Percentiles rank a stretch among this genome's conserved stretches.
Evolutionary conservation across 1,284 basidiomycete genomes (phyloP).

Genomic region (Takashimella koratensis): DNA sequence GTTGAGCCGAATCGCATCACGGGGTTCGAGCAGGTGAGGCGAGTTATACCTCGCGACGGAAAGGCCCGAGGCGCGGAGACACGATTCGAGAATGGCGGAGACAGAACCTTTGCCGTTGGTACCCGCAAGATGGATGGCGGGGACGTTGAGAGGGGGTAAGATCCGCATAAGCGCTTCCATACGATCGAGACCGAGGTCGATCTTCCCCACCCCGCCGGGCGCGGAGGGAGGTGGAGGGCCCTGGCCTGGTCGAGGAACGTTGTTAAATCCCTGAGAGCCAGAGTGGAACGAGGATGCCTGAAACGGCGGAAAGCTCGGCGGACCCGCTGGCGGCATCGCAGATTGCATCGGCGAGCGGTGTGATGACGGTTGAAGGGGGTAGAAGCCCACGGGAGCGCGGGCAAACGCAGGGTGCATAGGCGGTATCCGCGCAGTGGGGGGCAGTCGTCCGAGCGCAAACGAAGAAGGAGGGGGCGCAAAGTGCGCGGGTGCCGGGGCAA

Average conservation of each 20-base stretch:
- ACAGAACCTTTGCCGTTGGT: constrained; percentile 98
- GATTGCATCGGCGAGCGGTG: no score
- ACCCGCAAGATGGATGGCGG: constrained; percentile 87
- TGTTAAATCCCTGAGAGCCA: not conserved
- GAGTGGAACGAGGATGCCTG: not conserved
- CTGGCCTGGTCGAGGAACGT: not conserved
- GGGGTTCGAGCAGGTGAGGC: constrained; percentile 77
- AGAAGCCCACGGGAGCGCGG: no score
- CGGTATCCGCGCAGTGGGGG: no score
- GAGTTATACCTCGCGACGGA: constrained; percentile 84
- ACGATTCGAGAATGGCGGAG: constrained; percentile 74
- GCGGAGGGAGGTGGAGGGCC: not conserved
- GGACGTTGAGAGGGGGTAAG: constrained; percentile 67
- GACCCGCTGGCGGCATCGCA: not conserved
- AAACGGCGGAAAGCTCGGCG: not conserved
- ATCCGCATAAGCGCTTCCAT: constrained; percentile 59
- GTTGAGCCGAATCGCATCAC: constrained; percentile 74
- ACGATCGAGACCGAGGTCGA: constrained; percentile 73
- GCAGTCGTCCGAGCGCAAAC: not conserved
- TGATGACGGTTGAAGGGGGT: no score
- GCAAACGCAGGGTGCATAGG: no score
- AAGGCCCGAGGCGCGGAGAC: constrained; percentile 59
- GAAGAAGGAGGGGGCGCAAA: not conserved
- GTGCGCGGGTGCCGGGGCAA: not conserved
- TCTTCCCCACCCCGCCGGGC: constrained; percentile 44